Percentiles rank a stretch among this genome's conserved stretches.
phyloP scores from a whole-genome alignment of 2,329 filamentous ascomycete species.

The Sphaerulina populicola region DNA sequence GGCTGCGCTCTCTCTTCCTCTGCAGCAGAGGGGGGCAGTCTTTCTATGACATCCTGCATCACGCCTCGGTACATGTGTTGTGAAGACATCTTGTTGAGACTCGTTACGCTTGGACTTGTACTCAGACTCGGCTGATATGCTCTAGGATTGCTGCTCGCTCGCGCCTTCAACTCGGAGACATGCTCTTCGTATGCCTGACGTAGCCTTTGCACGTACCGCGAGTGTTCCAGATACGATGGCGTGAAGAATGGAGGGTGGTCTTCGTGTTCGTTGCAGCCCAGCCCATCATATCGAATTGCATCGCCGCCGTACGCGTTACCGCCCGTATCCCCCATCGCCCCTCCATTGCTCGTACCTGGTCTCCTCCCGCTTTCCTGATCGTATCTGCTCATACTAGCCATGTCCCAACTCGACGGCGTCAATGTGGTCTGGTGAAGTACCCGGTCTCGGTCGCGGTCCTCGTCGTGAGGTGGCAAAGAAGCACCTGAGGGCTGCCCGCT shows the following conservation, averaged over 20 bases:
- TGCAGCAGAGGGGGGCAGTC: constrained; percentile 45
- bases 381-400: constrained; percentile 6
- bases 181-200: constrained; percentile 52
- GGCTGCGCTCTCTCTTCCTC: constrained; percentile 58
- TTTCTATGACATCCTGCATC: constrained; percentile 77
- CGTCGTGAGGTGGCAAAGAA: neutral
- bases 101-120: constrained; percentile 51
- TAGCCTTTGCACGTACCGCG: constrained; percentile 68
- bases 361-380: constrained; percentile 11
- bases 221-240: constrained; percentile 73
- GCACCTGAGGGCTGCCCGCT: neutral
- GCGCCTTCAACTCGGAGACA: constrained; percentile 25
- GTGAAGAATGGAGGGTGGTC: constrained; percentile 55
- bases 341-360: constrained; percentile 7
- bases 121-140: constrained; percentile 36
- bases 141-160: constrained; percentile 10
- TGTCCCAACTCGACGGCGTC: constrained; percentile 5
- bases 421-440: constrained; percentile 1
- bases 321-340: constrained; percentile 7
- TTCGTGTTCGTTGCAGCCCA: constrained; percentile 20
- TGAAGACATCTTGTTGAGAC: constrained; percentile 53
- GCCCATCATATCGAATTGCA: constrained; percentile 16
- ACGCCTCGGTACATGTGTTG: constrained; percentile 59
- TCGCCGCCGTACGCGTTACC: constrained; percentile 12
- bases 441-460: constrained; percentile 1